Evolutionary conservation across 345 rosid genomes (phyloP).

Genomic region (Cardamine resedifolia): DNA sequence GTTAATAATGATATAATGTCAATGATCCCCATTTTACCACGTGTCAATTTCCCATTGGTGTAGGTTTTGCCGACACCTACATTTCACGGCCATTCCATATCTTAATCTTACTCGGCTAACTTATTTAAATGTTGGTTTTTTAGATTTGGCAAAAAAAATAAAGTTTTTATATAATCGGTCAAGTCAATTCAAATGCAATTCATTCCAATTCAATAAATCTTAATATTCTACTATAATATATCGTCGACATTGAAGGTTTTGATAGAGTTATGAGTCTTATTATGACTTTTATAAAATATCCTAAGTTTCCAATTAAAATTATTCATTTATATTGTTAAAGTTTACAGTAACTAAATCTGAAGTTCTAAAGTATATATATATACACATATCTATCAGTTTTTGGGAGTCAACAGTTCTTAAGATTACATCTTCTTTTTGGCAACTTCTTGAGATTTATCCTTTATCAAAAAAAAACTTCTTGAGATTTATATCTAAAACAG

Average conservation of each 20-base stretch:
- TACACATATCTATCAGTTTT: background rate
- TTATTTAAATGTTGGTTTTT: background rate
- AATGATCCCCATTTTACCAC: slow-evolving; percentile 1
- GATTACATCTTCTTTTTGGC: background rate
- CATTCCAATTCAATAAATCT: background rate
- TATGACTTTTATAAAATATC: background rate
- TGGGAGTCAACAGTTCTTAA: background rate
- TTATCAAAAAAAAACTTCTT: no score
- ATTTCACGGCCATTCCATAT: background rate
- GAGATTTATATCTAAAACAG: background rate
- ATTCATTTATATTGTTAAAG: background rate
- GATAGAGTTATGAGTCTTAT: background rate
- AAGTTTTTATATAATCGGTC: slow-evolving; percentile 1
- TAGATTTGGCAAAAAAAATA: background rate
- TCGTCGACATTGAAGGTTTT: slow-evolving; percentile 32
- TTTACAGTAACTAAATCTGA: background rate
- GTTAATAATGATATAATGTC: slow-evolving; percentile 28
- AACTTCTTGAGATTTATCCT: background rate
- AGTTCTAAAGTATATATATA: background rate
- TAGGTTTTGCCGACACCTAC: slow-evolving; percentile 29
- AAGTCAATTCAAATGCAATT: slow-evolving; percentile 34
- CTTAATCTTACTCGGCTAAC: background rate
- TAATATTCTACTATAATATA: background rate
- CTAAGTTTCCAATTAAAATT: background rate
- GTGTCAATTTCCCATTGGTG: background rate